These are phyloP conservation scores for Fusarium nodosum DNA, from an alignment of 2,329 filamentous ascomycete genomes.

Conservation along the genomic window DNA sequence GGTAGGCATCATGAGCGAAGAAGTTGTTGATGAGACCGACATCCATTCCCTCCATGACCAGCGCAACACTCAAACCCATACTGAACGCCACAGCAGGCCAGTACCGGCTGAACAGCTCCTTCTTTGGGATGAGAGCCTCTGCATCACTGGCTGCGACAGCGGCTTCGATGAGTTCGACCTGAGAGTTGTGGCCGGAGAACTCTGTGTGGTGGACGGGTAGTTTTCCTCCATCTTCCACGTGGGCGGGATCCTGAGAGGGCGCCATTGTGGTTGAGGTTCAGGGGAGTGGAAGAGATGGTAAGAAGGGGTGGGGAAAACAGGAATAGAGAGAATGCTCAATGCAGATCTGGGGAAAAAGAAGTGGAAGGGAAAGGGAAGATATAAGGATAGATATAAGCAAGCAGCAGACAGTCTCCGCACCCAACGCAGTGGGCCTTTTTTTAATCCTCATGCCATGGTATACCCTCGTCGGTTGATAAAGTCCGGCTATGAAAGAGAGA, in stretches of 20 bases:
- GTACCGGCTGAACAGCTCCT: slow-evolving; percentile 53
- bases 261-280: slow-evolving; percentile 27
- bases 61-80: slow-evolving; percentile 52
- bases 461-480: slow-evolving; percentile 1
- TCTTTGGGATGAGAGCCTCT: slow-evolving; percentile 49
- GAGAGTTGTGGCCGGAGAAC: slow-evolving; percentile 42
- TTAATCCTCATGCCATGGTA: not conserved
- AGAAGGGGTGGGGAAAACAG: not conserved
- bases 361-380: not conserved
- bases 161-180: slow-evolving; percentile 53
- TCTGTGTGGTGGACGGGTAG: slow-evolving; percentile 44
- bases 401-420: slow-evolving; percentile 16
- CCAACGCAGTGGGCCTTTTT: slow-evolving; percentile 4
- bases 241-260: slow-evolving; percentile 24
- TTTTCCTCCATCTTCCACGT: slow-evolving; percentile 33
- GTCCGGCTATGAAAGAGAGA: not conserved
- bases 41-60: slow-evolving; percentile 60
- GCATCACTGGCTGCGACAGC: slow-evolving; percentile 51
- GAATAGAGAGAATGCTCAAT: slow-evolving; percentile 25
- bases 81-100: slow-evolving; percentile 50
- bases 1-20: slow-evolving; percentile 60
- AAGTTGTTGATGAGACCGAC: slow-evolving; percentile 58
- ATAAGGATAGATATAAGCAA: slow-evolving; percentile 24
- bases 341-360: slow-evolving; percentile 33
- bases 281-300: not conserved